These are phyloP conservation scores for Mycena olivaceomarginata DNA, from an alignment of 768 basidiomycete species.

Conservation along the genomic window DNA sequence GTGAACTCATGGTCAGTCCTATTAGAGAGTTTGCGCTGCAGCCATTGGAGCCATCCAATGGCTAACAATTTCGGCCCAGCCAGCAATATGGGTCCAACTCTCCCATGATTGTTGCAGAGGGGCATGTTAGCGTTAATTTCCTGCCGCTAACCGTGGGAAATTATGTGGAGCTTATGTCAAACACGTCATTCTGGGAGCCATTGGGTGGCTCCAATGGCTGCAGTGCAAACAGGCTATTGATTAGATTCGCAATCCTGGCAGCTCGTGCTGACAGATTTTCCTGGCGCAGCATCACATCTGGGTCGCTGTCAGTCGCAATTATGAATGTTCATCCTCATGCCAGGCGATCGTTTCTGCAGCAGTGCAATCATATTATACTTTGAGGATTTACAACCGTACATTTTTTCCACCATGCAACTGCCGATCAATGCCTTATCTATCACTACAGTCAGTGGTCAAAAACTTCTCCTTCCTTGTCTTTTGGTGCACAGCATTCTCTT, in stretches of 20 bases:
- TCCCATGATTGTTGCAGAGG: too few species aligned
- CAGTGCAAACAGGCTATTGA: too few species aligned
- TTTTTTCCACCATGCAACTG: not conserved
- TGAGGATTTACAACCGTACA: conserved; percentile 32
- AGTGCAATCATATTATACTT: conserved; percentile 2
- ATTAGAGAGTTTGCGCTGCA: too few species aligned
- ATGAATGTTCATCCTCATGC: not conserved
- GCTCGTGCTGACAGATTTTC: not conserved
- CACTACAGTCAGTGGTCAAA: conserved; percentile 22
- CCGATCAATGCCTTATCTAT: not conserved
- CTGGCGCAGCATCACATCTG: conserved; percentile 28
- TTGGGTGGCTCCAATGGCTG: too few species aligned
- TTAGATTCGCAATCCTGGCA: too few species aligned
- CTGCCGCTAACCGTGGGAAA: too few species aligned
- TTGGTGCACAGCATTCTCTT: conserved; percentile 4
- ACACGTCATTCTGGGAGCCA: too few species aligned
- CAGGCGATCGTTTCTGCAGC: conserved; percentile 26
- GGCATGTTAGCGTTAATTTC: too few species aligned
- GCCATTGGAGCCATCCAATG: too few species aligned
- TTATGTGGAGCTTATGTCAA: too few species aligned
- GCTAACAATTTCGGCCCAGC: too few species aligned
- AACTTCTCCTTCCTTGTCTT: conserved; percentile 18
- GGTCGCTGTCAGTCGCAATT: conserved; percentile 27
- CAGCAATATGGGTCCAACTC: too few species aligned
- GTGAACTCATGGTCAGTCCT: conserved; percentile 26